phyloP scores from a whole-genome alignment of 768 basidiomycete species.

The Leccinellum albellum region DNA sequence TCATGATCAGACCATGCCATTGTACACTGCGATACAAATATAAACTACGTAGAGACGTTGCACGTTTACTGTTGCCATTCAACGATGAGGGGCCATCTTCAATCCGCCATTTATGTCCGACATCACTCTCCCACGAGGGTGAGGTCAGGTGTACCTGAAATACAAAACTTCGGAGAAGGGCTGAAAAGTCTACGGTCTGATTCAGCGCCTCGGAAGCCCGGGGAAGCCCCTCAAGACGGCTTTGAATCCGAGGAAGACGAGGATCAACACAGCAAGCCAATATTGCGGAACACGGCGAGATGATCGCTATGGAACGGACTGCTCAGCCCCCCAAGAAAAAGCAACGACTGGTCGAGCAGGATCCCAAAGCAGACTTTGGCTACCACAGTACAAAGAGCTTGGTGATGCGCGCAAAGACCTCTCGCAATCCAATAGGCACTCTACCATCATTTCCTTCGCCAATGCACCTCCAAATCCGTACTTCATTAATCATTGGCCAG shows the following conservation, averaged over 20 bases:
- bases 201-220: slow-evolving; percentile 25
- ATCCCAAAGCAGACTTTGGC: slow-evolving; percentile 16
- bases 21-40: not conserved
- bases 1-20: too few species aligned
- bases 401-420: slow-evolving; percentile 4
- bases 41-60: not conserved
- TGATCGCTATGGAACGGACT: slow-evolving; percentile 2
- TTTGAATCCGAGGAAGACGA: slow-evolving; percentile 23
- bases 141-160: slow-evolving; percentile 69
- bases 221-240: slow-evolving; percentile 16
- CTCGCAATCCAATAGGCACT: slow-evolving; percentile 25
- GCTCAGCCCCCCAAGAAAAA: slow-evolving; percentile 42
- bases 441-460: slow-evolving; percentile 73
- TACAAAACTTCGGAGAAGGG: slow-evolving; percentile 68
- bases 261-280: slow-evolving; percentile 8
- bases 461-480: slow-evolving; percentile 63
- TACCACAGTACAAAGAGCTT: not conserved
- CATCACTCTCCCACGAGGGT: not conserved
- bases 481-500: slow-evolving; percentile 68
- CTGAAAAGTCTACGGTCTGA: slow-evolving; percentile 37
- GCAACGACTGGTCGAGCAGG: slow-evolving; percentile 33
- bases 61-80: not conserved
- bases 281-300: slow-evolving; percentile 15
- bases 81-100: not conserved
- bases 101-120: not conserved